phyloP scores from a whole-genome alignment of 768 basidiomycete species.

The Paxillus involutus region DNA sequence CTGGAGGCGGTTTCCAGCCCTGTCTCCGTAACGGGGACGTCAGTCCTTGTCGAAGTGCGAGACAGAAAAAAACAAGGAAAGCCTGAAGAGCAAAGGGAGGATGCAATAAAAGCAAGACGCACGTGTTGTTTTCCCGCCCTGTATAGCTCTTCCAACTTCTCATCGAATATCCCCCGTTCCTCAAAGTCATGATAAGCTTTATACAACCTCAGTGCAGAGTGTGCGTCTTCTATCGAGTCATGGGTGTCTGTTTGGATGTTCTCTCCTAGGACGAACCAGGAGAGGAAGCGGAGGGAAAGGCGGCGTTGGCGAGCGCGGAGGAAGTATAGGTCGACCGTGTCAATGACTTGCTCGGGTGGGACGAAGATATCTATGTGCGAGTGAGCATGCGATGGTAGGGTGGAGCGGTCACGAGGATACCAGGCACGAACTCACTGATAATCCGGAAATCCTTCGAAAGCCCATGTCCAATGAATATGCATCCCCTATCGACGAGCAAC shows the following conservation, averaged over 20 bases:
- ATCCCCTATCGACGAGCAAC: slow-evolving; percentile 88
- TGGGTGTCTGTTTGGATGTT: slow-evolving; percentile 93
- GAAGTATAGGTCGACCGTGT: slow-evolving; percentile 97
- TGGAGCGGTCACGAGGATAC: neutral
- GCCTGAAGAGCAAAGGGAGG: too few relatives aligned
- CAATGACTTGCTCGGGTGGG: slow-evolving; percentile 92
- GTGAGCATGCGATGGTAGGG: neutral
- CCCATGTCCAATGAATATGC: slow-evolving; percentile 96
- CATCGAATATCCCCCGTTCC: slow-evolving; percentile 74
- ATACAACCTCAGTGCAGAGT: slow-evolving; percentile 81
- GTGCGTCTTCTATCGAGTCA: slow-evolving; percentile 98
- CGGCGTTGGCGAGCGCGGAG: slow-evolving; percentile 78
- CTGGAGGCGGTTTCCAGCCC: slow-evolving; percentile 59
- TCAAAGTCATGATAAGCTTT: slow-evolving; percentile 79
- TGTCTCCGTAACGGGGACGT: slow-evolving; percentile 17
- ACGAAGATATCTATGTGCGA: slow-evolving; percentile 80
- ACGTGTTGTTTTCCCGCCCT: slow-evolving; percentile 75
- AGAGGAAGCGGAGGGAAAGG: slow-evolving; percentile 87
- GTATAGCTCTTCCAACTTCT: slow-evolving; percentile 85
- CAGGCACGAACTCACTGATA: slow-evolving; percentile 68
- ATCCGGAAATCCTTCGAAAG: slow-evolving; percentile 97
- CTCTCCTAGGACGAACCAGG: slow-evolving; percentile 91
- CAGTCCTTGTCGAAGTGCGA: neutral
- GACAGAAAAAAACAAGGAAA: neutral
- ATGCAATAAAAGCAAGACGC: slow-evolving; percentile 24